A percentile compares a stretch with the other conserved stretches of the same genome.
These are phyloP conservation scores for Aspergillus felis DNA, from an alignment of 2,329 filamentous ascomycete species.

Conservation along the genomic window DNA sequence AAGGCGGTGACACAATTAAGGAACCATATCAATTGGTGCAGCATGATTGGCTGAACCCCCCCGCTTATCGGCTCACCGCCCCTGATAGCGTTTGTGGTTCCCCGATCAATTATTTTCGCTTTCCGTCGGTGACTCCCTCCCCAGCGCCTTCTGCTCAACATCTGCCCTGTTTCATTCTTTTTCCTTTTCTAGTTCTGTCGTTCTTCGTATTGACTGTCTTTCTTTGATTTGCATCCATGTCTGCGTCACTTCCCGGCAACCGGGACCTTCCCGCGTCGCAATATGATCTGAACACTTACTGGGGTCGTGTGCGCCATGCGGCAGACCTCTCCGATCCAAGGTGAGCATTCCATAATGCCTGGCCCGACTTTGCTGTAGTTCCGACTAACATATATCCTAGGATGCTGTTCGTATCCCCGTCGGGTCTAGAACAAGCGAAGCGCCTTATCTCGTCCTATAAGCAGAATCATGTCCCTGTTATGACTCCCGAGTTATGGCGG, in stretches of 20 bases:
- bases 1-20: not conserved
- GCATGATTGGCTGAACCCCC: constrained; percentile 16
- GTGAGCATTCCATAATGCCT: constrained; percentile 53
- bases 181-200: not conserved
- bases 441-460: constrained; percentile 79
- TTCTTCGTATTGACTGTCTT: not conserved
- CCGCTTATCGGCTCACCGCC: constrained; percentile 36
- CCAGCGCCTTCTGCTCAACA: constrained; percentile 2
- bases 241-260: constrained; percentile 58
- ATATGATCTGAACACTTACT: constrained; percentile 90
- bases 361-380: not conserved
- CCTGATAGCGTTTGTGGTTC: constrained; percentile 20
- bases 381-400: constrained; percentile 45
- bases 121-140: constrained; percentile 16
- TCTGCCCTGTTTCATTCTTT: constrained; percentile 8
- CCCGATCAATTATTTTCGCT: constrained; percentile 15
- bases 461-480: constrained; percentile 68
- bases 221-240: constrained; percentile 44
- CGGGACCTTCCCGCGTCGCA: constrained; percentile 87
- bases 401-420: constrained; percentile 74
- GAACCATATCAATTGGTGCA: not conserved
- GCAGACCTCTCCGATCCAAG: constrained; percentile 90
- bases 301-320: constrained; percentile 87
- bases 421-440: constrained; percentile 83
- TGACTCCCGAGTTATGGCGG: constrained; percentile 88